Evolutionary conservation across 306 rosid genomes (phyloP), one percentile per base, ranked within the genome.

Genomic region (Styphnolobium japonicum): DNA sequence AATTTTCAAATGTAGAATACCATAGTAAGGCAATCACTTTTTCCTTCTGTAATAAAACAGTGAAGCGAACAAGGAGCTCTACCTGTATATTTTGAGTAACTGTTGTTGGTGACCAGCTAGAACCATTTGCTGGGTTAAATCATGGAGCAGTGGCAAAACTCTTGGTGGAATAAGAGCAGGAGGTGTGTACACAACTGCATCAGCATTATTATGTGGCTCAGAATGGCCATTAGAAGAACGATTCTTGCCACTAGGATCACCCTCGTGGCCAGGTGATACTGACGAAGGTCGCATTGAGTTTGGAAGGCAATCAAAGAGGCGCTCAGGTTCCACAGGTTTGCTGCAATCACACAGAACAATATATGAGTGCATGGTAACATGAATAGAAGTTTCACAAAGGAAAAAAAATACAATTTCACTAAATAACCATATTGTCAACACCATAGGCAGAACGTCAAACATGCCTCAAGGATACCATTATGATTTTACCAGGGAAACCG

Each of bases 281-380:
- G 98, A 83, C 14, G 97, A 91, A 69, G 98, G 99, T 75, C 95
- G 88, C 85, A 95, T 83, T n/a, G 98, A 91, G 86, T 89, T 95
- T 27, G 98, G 98, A 74, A 95, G 97, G 81, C 99, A 87, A 66
- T 95, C 99, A 57, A 95, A 95, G 82, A 95, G 97, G 46, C 98
- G 93, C 64, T 95, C 97, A 60, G 98, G 99, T 68, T 95, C 99
- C 97, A 95, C 99, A 46, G 98, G 94, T 82, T 95, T 95, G 91
- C 99, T 95, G 89, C 48, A 82, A 87, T 77, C 58, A 49, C 61
- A 76, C 70, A 77, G 40, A 9, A 58, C 7, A 67, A 42, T 49
- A 51, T 36, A 22, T 45, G 79, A 65, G 0, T 56, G 31, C 61
- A 81, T 64, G 52, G 37, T 23, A 80, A 77, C 62, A 62, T 36